Evolutionary conservation across 2,329 filamentous ascomycete species (phyloP), one percentile per base, ranked within the genome.

Genomic region (Chaetomium sp.): DNA sequence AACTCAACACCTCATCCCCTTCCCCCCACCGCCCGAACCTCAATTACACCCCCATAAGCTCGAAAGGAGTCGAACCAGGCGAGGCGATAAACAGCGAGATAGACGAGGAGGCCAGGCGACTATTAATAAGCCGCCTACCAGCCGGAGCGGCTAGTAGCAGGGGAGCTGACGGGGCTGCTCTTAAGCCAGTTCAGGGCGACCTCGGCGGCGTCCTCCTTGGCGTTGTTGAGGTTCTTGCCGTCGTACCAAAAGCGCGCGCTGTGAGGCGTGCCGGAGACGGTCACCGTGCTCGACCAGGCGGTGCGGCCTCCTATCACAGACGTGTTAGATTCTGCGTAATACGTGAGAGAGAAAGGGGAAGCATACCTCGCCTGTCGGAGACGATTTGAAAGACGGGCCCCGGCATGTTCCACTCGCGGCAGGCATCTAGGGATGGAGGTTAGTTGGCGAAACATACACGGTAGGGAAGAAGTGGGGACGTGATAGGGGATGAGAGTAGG

Each of bases 211-310:
- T 97, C 93, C 77, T 97, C 93, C 78, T 87, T 89, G 65, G 92
- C 92, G 74, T 96, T 96, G 81, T 93, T 87, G 76, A 94, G 83
- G 74, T 92, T 92, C 75, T 92, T 87, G 67, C 92, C 92, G 76
- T 96, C 93, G 78, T 96, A 97, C 92, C 92, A 97, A 78, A 87
- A 96, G 68, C 92, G 86, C 55, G 92, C 92, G n/a, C 83, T 75
- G 72, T 91, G 83, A 55, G 79, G 83, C 58, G 83, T 79, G 61
- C 88, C 88, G 71, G 85, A 82, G 64, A 96, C 85, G n/a, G 82
- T 87, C 65, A 96, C 92, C 65, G 84, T 85, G 80, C 89, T 90
- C 64, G 92, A 94, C 93, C 93, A 97, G 64, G 93, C 93, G 65
- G 93, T 97, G 72, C 93, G 90, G 70, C 92, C 92, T 71, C 92